phyloP scores from a whole-genome alignment of 768 basidiomycete species.

The Lentinula detonsa region DNA sequence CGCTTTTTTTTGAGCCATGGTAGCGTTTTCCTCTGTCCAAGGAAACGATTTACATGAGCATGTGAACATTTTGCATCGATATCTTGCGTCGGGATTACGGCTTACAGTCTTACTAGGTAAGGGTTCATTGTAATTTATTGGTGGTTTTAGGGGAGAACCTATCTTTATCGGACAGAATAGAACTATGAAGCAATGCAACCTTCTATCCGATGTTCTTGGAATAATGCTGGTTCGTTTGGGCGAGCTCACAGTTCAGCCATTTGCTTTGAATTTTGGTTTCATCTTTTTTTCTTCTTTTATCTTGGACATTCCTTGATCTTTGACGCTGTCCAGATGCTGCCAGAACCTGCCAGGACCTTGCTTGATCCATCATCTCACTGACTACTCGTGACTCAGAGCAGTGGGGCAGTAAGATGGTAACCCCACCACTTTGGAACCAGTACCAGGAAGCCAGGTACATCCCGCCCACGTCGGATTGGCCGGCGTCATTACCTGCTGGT shows the following conservation, averaged over 20 bases:
- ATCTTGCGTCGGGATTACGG: not conserved
- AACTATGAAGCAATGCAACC: too few relatives aligned
- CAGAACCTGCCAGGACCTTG: not conserved
- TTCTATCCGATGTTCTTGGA: too few relatives aligned
- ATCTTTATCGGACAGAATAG: too few relatives aligned
- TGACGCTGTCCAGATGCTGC: not conserved
- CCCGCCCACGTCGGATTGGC: not conserved
- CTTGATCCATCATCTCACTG: not conserved
- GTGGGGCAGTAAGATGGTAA: not conserved
- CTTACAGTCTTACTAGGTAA: not conserved
- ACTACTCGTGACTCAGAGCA: not conserved
- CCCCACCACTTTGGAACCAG: not conserved
- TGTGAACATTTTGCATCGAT: not conserved
- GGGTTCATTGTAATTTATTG: not conserved
- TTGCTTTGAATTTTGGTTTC: too few relatives aligned
- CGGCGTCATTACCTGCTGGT: not conserved
- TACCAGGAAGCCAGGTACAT: not conserved
- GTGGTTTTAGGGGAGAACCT: too few relatives aligned
- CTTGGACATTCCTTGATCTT: too few relatives aligned
- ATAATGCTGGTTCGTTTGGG: too few relatives aligned
- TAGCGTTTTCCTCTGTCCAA: too few relatives aligned
- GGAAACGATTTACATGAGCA: not conserved
- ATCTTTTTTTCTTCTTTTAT: too few relatives aligned
- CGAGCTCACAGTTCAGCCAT: too few relatives aligned
- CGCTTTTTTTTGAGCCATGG: too few relatives aligned